These are phyloP conservation scores for Knoxdaviesia capensis DNA, from an alignment of 2,329 filamentous ascomycete genomes.

Conservation along the genomic window DNA sequence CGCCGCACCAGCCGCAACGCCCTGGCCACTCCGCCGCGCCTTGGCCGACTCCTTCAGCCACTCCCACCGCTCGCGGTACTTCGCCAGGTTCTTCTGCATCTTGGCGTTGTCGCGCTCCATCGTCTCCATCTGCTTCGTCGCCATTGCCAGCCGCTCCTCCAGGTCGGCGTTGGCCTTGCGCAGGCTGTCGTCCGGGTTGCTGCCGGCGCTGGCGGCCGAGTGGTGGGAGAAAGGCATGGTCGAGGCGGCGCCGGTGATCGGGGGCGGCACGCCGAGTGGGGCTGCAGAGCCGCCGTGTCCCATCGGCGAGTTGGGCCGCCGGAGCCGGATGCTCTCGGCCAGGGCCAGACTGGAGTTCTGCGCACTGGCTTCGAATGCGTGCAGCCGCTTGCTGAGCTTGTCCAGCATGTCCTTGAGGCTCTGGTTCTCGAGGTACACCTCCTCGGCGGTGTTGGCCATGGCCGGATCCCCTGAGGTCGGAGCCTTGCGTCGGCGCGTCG, in stretches of 20 bases:
- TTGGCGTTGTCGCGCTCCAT: slow-evolving; percentile 42
- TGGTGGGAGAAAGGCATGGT: background rate
- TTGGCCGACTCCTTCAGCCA: slow-evolving; percentile 40
- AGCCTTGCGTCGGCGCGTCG: slow-evolving; percentile 17
- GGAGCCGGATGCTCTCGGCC: slow-evolving; percentile 58
- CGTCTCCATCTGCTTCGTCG: slow-evolving; percentile 40
- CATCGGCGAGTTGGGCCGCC: slow-evolving; percentile 32
- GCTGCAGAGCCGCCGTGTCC: slow-evolving; percentile 1
- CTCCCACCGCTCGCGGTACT: slow-evolving; percentile 42
- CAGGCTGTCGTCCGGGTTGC: slow-evolving; percentile 15
- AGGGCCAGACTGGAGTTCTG: slow-evolving; percentile 74
- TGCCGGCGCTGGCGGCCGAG: slow-evolving; percentile 3
- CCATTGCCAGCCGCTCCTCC: slow-evolving; percentile 41
- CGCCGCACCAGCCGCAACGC: too few relatives aligned
- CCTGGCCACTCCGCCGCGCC: slow-evolving; percentile 18
- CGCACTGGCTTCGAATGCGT: slow-evolving; percentile 80
- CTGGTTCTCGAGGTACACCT: slow-evolving; percentile 73
- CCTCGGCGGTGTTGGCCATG: slow-evolving; percentile 55
- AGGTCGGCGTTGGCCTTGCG: slow-evolving; percentile 38
- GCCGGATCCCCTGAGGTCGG: slow-evolving; percentile 19
- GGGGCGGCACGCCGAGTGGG: slow-evolving; percentile 11
- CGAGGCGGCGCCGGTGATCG: slow-evolving; percentile 1
- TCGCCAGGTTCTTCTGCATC: slow-evolving; percentile 32
- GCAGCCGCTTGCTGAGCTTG: slow-evolving; percentile 68
- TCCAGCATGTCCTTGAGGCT: slow-evolving; percentile 72